A percentile compares a stretch with the other conserved stretches of the same genome.
phyloP scores from a whole-genome alignment of 352 stramenopile genomes.

The Saprolegnia parasitica region DNA sequence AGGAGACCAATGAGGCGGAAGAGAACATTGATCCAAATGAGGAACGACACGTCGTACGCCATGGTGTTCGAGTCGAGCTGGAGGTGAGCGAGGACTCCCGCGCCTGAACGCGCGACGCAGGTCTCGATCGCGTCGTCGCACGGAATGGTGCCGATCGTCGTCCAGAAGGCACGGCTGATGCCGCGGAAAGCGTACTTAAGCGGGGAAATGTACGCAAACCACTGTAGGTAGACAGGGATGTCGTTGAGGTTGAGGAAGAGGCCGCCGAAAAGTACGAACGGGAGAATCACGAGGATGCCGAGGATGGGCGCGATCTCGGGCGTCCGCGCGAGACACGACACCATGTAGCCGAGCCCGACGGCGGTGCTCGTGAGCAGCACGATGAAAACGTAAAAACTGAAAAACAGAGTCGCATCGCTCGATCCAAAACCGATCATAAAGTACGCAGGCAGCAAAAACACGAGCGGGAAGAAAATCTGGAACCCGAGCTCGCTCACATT shows the following conservation, averaged over 20 bases:
- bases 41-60: not conserved
- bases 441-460: constrained; percentile 39
- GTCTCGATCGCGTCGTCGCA: not conserved
- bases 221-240: constrained; percentile 41
- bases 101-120: not conserved
- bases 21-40: constrained; percentile 15
- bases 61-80: not conserved
- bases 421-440: constrained; percentile 41
- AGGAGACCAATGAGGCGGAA: constrained; percentile 15
- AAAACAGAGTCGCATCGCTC: constrained; percentile 36
- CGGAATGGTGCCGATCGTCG: constrained; percentile 10
- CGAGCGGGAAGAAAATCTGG: constrained; percentile 43
- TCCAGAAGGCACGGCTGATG: constrained; percentile 28
- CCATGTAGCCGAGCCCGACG: constrained; percentile 38
- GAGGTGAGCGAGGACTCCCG: not conserved
- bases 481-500: constrained; percentile 47
- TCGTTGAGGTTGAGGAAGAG: constrained; percentile 43
- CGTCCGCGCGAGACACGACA: constrained; percentile 35
- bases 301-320: constrained; percentile 39
- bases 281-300: constrained; percentile 37
- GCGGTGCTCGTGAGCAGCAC: constrained; percentile 39
- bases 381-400: constrained; percentile 39
- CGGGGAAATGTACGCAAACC: constrained; percentile 44
- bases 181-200: constrained; percentile 42
- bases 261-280: constrained; percentile 44